Evolutionary conservation across 768 basidiomycete genomes (phyloP).

Genomic region (Tricholoma furcatifolium): DNA sequence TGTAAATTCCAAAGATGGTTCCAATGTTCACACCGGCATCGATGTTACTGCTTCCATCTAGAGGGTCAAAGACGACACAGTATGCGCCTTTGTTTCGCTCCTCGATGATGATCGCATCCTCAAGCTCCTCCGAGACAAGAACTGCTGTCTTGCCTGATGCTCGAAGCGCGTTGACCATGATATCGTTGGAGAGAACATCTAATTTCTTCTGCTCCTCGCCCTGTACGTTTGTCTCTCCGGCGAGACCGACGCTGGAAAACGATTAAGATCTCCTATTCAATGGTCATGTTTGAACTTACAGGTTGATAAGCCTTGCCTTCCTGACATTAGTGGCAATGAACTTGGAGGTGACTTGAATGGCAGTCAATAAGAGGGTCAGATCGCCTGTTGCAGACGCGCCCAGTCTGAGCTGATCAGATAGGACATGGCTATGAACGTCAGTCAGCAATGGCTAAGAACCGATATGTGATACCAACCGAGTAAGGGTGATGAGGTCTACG

Average conservation of each 20-base stretch:
- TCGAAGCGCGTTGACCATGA: constrained; percentile 96
- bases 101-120: constrained; percentile 90
- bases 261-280: constrained; percentile 6
- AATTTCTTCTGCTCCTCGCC: constrained; percentile 99
- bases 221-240: constrained; percentile 95
- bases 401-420: constrained; percentile 79
- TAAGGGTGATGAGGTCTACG: constrained; percentile 91
- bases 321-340: constrained; percentile 99
- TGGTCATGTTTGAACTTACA: constrained; percentile 58
- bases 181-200: constrained; percentile 96
- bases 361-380: constrained; percentile 89
- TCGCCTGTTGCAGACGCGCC: constrained; percentile 89
- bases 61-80: constrained; percentile 98
- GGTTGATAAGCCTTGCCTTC: constrained; percentile 94
- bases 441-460: background rate
- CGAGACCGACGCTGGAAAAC: constrained; percentile 82
- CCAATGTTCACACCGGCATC: constrained; percentile 98
- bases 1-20: constrained; percentile 97
- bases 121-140: constrained; percentile 94
- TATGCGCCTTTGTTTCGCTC: constrained; percentile 80
- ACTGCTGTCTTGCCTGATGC: constrained; percentile 98
- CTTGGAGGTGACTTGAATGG: constrained; percentile 94
- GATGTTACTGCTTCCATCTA: constrained; percentile 96
- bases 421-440: constrained; percentile 65
- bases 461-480: constrained; percentile 55